Evolutionary conservation across 1,284 basidiomycete genomes (phyloP).

Genomic region (Cryptococcus neoformans): DNA sequence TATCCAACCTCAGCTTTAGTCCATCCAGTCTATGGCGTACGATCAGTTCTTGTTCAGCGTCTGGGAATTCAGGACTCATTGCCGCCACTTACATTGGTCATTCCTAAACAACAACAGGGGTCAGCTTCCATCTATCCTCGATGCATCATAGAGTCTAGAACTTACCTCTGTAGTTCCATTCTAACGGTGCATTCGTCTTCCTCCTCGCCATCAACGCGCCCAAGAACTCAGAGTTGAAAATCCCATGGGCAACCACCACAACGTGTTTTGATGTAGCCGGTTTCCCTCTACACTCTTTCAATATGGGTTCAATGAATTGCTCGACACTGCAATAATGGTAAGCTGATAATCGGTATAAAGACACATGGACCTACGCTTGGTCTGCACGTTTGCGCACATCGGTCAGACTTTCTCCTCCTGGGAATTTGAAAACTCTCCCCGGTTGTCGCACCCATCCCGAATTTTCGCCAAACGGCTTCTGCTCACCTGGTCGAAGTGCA

Average conservation of each 20-base stretch:
- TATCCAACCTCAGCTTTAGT: constrained; percentile 50
- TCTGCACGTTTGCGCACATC: constrained; percentile 47
- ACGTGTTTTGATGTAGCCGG: constrained; percentile 28
- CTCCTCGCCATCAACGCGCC: constrained; percentile 43
- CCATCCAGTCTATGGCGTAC: constrained; percentile 49
- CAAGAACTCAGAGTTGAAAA: constrained; percentile 49
- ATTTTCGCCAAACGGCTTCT: constrained; percentile 38
- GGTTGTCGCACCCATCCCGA: constrained; percentile 34
- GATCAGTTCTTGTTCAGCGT: not conserved
- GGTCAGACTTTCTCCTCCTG: constrained; percentile 44
- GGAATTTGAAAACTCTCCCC: constrained; percentile 39
- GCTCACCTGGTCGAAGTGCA: constrained; percentile 16
- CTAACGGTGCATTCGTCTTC: constrained; percentile 35
- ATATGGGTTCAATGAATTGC: constrained; percentile 41
- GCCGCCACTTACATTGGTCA: constrained; percentile 46
- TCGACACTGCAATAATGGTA: not conserved
- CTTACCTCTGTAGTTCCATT: constrained; percentile 46
- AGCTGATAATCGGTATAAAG: not conserved
- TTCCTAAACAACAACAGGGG: constrained; percentile 25
- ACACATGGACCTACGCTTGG: constrained; percentile 36
- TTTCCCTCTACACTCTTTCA: constrained; percentile 28
- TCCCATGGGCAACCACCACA: constrained; percentile 49
- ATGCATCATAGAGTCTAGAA: not conserved
- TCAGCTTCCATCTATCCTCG: not conserved
- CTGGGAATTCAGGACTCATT: not conserved